phyloP scores from a whole-genome alignment of 2,329 filamentous ascomycete genomes.

The Boeremia exigua region DNA sequence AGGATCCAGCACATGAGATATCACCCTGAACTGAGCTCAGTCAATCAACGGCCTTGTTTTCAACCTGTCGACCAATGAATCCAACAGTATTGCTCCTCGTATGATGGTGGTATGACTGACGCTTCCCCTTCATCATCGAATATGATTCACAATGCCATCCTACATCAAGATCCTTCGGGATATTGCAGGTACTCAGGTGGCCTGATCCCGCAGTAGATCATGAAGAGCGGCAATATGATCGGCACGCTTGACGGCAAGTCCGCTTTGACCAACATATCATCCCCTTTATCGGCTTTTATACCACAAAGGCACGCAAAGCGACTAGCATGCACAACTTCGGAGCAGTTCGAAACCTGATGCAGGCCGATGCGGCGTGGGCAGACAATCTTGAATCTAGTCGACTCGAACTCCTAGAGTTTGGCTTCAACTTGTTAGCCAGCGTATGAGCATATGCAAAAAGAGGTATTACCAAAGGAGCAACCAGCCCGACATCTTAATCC shows the following conservation, averaged over 20 bases:
- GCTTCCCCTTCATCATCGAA: too few relatives aligned
- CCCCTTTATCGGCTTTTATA: neutral
- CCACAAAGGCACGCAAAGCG: neutral
- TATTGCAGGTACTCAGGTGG: neutral
- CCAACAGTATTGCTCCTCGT: too few relatives aligned
- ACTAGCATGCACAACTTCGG: neutral
- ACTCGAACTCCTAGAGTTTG: constrained; percentile 40
- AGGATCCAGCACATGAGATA: too few relatives aligned
- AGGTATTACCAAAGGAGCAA: constrained; percentile 20
- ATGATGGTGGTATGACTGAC: too few relatives aligned
- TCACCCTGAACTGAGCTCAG: too few relatives aligned
- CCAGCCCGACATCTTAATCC: constrained; percentile 30
- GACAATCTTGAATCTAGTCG: neutral
- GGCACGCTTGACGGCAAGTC: neutral
- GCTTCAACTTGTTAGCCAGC: constrained; percentile 20
- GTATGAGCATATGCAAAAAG: neutral
- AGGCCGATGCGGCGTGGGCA: neutral
- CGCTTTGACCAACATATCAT: neutral
- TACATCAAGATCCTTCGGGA: neutral
- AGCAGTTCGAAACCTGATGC: neutral
- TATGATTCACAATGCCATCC: neutral
- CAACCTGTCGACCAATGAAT: too few relatives aligned
- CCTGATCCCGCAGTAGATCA: neutral
- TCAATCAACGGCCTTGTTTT: too few relatives aligned
- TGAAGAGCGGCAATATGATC: neutral